Percentiles rank a stretch among this genome's conserved stretches.
phyloP scores from a whole-genome alignment of 371 early-diverging fungal genomes.

The Gilbertella persicaria region DNA sequence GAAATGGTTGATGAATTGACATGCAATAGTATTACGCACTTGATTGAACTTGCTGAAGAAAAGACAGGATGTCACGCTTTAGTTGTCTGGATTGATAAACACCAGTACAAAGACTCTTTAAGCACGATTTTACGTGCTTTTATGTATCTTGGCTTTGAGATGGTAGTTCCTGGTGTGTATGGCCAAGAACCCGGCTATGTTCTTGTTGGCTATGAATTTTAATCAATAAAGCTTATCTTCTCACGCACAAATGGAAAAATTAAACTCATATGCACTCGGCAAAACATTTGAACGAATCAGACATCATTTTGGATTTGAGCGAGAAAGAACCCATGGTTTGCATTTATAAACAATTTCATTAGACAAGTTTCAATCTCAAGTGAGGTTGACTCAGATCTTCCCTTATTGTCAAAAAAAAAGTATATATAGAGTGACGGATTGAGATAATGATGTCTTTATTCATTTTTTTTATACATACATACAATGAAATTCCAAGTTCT shows the following conservation, averaged over 20 bases:
- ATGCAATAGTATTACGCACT: conserved; percentile 38
- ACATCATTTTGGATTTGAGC: neutral
- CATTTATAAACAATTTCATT: neutral
- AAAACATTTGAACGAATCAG: neutral
- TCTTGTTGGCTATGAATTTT: conserved; percentile 59
- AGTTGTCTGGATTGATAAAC: conserved; percentile 38
- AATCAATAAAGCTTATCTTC: conserved; percentile 7
- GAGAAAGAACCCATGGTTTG: neutral
- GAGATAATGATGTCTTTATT: neutral
- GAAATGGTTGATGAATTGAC: neutral
- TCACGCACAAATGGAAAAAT: neutral
- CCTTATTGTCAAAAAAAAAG: neutral
- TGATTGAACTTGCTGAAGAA: conserved; percentile 54
- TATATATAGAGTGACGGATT: conserved; percentile 1
- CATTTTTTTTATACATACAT: neutral
- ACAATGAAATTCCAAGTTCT: conserved; percentile 5
- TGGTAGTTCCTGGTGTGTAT: conserved; percentile 56
- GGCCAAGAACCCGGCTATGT: conserved; percentile 51
- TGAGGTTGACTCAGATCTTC: neutral
- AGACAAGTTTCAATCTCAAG: neutral
- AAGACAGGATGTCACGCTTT: conserved; percentile 42
- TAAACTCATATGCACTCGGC: neutral
- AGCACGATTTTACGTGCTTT: conserved; percentile 52
- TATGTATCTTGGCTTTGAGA: conserved; percentile 66
- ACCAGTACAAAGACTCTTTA: conserved; percentile 23